Evolutionary conservation across 176 grass and related monocot species (phyloP).

Genomic region (Oryza meyeriana): DNA sequence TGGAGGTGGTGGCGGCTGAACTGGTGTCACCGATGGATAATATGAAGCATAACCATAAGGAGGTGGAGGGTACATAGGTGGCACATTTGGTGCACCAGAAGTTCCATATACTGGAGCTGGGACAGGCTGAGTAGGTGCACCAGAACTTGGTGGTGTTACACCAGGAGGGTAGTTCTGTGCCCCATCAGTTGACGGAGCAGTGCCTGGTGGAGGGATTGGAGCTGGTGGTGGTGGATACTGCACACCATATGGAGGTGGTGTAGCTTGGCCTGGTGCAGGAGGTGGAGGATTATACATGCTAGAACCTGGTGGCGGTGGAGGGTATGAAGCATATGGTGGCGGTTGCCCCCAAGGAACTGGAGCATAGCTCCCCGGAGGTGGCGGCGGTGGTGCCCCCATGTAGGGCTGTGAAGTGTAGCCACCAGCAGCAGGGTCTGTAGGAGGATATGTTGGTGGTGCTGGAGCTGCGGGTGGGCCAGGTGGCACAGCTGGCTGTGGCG

Average conservation of each 20-base stretch:
- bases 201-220: constrained; percentile 63
- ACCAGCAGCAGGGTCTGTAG: constrained; percentile 42
- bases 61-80: constrained; percentile 45
- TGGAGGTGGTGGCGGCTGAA: constrained; percentile 52
- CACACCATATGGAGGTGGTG: constrained; percentile 49
- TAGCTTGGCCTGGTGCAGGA: constrained; percentile 49
- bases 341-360: constrained; percentile 76
- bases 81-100: constrained; percentile 41
- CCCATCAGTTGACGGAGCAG: constrained; percentile 44
- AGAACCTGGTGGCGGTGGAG: constrained; percentile 62
- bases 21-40: constrained; percentile 46
- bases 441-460: constrained; percentile 32
- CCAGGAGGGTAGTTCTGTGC: constrained; percentile 56
- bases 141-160: constrained; percentile 50
- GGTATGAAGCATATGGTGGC: constrained; percentile 69
- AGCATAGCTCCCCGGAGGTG: constrained; percentile 76
- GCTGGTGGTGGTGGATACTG: constrained; percentile 61
- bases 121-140: constrained; percentile 46
- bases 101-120: constrained; percentile 53
- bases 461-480: constrained; percentile 29
- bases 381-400: constrained; percentile 63
- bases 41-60: constrained; percentile 75
- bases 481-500: constrained; percentile 42
- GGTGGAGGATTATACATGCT: constrained; percentile 55
- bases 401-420: constrained; percentile 72